A percentile compares a stretch with the other conserved stretches of the same genome.
These are phyloP conservation scores for Penicillium psychrofluorescens DNA, from an alignment of 495 filamentous ascomycete species.

Conservation along the genomic window DNA sequence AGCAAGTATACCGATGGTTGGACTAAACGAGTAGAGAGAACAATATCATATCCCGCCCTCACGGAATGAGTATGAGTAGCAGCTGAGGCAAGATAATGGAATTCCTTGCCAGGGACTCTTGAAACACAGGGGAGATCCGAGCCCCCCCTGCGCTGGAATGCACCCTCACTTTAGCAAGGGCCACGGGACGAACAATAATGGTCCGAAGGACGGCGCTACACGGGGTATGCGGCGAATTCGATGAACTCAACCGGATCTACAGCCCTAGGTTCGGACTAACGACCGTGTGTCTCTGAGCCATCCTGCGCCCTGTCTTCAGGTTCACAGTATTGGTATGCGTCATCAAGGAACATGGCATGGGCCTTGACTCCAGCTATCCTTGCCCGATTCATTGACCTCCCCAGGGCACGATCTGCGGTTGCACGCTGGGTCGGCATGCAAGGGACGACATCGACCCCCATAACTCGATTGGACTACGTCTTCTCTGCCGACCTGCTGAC, in stretches of 20 bases:
- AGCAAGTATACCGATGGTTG: background rate
- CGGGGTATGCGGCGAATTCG: background rate
- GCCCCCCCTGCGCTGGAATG: conserved; percentile 16
- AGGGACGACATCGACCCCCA: background rate
- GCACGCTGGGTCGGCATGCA: conserved; percentile 1
- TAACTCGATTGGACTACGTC: background rate
- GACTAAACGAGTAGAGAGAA: no score
- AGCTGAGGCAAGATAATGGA: background rate
- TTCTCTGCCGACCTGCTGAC: background rate
- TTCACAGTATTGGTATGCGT: conserved; percentile 1
- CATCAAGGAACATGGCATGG: conserved; percentile 6
- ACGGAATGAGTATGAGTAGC: no score
- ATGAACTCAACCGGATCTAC: conserved; percentile 5
- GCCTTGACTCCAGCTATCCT: conserved; percentile 2
- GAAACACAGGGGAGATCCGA: background rate
- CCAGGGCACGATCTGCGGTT: background rate
- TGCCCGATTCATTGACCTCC: background rate
- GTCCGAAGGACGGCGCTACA: background rate
- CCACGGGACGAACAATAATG: background rate
- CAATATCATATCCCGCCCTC: no score
- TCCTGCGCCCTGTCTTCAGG: background rate
- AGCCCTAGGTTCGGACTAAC: conserved; percentile 3
- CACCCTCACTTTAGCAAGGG: conserved; percentile 21
- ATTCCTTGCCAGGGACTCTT: conserved; percentile 5
- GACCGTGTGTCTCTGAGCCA: background rate